These are phyloP conservation scores for Rehmannia glutinosa DNA, from an alignment of 257 asterid genomes.

Conservation along the genomic window DNA sequence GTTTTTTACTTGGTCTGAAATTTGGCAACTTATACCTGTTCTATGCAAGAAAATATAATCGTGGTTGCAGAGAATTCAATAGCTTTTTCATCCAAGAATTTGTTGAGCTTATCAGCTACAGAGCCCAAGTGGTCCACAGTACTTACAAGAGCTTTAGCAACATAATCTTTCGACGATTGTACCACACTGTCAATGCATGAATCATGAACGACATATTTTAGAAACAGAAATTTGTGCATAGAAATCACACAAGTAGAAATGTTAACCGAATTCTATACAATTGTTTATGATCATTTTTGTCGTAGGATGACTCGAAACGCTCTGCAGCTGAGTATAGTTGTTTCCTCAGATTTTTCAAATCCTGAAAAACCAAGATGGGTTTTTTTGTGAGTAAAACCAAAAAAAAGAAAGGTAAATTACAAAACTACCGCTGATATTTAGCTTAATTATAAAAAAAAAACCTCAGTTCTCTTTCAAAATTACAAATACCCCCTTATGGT, in stretches of 20 bases:
- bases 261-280: constrained; percentile 43
- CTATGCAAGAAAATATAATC: constrained; percentile 43
- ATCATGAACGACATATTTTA: neutral
- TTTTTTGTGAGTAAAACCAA: too few species aligned
- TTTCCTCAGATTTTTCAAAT: constrained; percentile 57
- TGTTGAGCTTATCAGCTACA: constrained; percentile 64
- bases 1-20: too few species aligned
- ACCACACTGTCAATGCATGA: constrained; percentile 47
- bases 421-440: too few species aligned
- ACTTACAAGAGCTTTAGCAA: constrained; percentile 61
- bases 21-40: too few species aligned
- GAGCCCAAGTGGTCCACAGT: constrained; percentile 90
- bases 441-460: too few species aligned
- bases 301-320: constrained; percentile 64
- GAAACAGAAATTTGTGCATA: neutral
- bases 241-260: neutral
- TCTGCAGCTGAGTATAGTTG: constrained; percentile 86
- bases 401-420: too few species aligned
- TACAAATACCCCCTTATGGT: too few species aligned
- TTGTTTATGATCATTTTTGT: constrained; percentile 57
- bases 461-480: too few species aligned
- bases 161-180: constrained; percentile 68
- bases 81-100: constrained; percentile 62
- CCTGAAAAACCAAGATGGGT: constrained; percentile 28
- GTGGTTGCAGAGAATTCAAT: constrained; percentile 46